Base-by-base conservation (phyloP, 148 eudicot species). In the Nepenthes gracilis region DNA sequence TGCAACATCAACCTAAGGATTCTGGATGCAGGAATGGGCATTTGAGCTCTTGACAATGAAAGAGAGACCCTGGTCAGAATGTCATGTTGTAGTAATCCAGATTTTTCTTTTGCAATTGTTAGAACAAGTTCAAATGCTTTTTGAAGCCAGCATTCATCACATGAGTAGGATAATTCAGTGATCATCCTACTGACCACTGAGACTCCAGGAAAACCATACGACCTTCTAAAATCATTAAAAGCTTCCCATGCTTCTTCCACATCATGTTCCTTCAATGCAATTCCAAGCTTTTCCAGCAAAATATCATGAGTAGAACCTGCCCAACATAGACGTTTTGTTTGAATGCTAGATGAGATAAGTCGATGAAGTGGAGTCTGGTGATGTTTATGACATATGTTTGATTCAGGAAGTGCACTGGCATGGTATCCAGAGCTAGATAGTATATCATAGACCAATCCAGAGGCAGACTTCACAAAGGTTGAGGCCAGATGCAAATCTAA, bases 11-110 rank as follows among this genome's bases (percentile, higher is more conserved):
- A 36, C 60, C 98, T 78, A 58, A 93, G 76, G 61, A 93, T 57
- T 59, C 33, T 77, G 12, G 95, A 84, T 23, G 95, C 71, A 50
- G 70, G 82, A 62, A 73, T 60, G 50, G 82, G 77, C 90, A 88
- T 83, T 59, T 79, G 88, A 67, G 95, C 87, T 71, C 98, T 78
- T 54, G 84, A 83, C 52, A 88, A 71, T 35, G 96, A 76, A 51
- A 93, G 86, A 36, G 80, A 77, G 56, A 93, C 83, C 75, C 80
- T 78, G 36, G 74, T 63, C 43, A 86, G 62, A 47, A 71, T 48
- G 15, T 84, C 77, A 47, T 69, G 77, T 37, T 66, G 68, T 67
- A 86, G 83, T 57, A 74, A 68, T 43, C 70, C 82, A 5, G 70
- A 51, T 67, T 81, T 81, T 53, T 80, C 85, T 55, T 63, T 73